Evolutionary conservation across 495 filamentous ascomycete species (phyloP).

Genomic region (Penicillium coprophilum): DNA sequence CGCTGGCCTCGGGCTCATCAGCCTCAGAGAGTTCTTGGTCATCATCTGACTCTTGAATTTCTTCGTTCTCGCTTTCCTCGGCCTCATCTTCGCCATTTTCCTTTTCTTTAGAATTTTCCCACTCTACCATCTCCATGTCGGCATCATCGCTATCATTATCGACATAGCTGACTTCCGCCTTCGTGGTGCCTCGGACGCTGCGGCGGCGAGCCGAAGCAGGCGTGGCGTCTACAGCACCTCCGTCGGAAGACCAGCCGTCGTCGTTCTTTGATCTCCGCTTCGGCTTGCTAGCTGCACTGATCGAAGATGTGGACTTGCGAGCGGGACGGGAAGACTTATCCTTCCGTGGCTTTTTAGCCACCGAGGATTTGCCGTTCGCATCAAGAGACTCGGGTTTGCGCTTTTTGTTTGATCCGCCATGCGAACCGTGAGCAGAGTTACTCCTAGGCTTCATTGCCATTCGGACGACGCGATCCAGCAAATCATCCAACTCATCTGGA

Average conservation of each 20-base stretch:
- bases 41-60: constrained; percentile 23
- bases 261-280: constrained; percentile 40
- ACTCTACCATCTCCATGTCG: constrained; percentile 53
- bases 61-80: constrained; percentile 34
- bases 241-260: constrained; percentile 48
- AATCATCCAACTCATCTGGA: constrained; percentile 77
- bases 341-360: constrained; percentile 49
- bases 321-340: constrained; percentile 32
- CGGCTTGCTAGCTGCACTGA: constrained; percentile 34
- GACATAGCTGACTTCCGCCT: constrained; percentile 49
- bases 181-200: constrained; percentile 38
- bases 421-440: constrained; percentile 23
- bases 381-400: constrained; percentile 46
- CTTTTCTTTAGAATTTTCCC: constrained; percentile 35
- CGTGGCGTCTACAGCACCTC: constrained; percentile 22
- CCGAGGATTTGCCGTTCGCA: constrained; percentile 30
- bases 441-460: constrained; percentile 43
- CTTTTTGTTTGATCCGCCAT: constrained; percentile 39
- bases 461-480: constrained; percentile 65
- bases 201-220: constrained; percentile 38
- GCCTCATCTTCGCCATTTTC: constrained; percentile 49
- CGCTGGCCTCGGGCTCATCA: constrained; percentile 24
- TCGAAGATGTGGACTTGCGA: constrained; percentile 41
- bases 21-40: constrained; percentile 26
- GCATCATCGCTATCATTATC: constrained; percentile 56